Conservation (phyloP, 2,329 filamentous ascomycete genomes). For the Beauveria sp. region DNA sequence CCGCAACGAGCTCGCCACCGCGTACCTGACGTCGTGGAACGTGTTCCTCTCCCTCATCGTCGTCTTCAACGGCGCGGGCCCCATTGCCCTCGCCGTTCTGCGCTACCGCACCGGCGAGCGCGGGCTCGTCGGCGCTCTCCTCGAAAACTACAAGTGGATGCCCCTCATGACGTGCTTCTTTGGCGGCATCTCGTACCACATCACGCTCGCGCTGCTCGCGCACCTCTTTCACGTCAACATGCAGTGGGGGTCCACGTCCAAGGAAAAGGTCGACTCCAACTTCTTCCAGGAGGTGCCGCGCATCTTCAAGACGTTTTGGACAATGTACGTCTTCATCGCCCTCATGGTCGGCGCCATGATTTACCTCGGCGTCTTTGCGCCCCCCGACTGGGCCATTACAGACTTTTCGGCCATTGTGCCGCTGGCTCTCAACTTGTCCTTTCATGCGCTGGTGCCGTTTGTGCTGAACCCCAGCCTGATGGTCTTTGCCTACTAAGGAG, state of each 20-base stretch:
- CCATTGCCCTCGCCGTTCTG: constrained; percentile 52
- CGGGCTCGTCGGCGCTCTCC: constrained; percentile 32
- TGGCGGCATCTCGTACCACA: constrained; percentile 35
- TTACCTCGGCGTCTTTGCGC: constrained; percentile 36
- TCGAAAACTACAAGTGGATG: constrained; percentile 52
- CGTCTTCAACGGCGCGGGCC: constrained; percentile 56
- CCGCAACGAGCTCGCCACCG: constrained; percentile 57
- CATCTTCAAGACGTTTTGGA: constrained; percentile 49
- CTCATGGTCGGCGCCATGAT: constrained; percentile 43
- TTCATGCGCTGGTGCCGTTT: constrained; percentile 52
- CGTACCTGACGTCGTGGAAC: constrained; percentile 60
- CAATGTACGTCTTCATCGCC: constrained; percentile 34
- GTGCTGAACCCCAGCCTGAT: constrained; percentile 55
- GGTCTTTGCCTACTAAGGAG: constrained; percentile 19
- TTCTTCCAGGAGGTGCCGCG: constrained; percentile 50
- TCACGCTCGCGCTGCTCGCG: constrained; percentile 32
- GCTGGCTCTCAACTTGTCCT: constrained; percentile 40
- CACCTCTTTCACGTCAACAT: constrained; percentile 37
- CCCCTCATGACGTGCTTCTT: constrained; percentile 42
- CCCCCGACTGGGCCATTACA: constrained; percentile 49
- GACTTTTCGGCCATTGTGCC: constrained; percentile 54
- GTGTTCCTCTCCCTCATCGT: constrained; percentile 56
- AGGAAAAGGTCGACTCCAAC: constrained; percentile 48
- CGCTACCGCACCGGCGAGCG: constrained; percentile 53
- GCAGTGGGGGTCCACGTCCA: constrained; percentile 48